Evolutionary conservation across 2,329 filamentous ascomycete genomes (phyloP), one percentile per base, ranked within the genome.

Genomic region (Parastagonospora avenae): DNA sequence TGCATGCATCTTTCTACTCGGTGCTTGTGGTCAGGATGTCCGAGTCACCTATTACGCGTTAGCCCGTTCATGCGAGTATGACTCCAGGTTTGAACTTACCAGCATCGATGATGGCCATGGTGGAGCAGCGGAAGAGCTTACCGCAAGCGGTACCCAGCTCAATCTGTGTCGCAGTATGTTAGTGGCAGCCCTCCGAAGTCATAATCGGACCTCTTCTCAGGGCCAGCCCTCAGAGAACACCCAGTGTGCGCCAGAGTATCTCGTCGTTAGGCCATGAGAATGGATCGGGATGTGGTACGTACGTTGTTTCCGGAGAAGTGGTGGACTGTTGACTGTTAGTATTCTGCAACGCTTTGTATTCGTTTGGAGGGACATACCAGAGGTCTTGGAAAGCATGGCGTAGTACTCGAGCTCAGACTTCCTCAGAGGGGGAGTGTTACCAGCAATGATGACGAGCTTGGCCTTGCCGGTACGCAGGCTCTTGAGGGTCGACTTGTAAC

Each of bases 261-360:
- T 71, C 67, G 68, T 73, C 70, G 67, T 69, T 68, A 74, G 68
- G 70, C 72, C 68, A 63, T 67, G 62, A 72, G 70, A 66, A 62
- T 48, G 63, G 62, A 59, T 60, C 57, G 46, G 46, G 57, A 33
- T 31, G 37, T 53, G 47, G 43, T 58, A 91, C 93, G 89, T 88
- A 97, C 93, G 87, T 97, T 97, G 88, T 95, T 96, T 74, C 94
- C 94, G 69, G 85, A 85, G 83, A 97, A 97, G 85, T 99, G 94
- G 85, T 97, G 93, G 74, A 97, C 93, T 44, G 15, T 32, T 31
- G n/a, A 14, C 30, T 6, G 16, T 40, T 33, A 37, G 33, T n/a
- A 10, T 29, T 29, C 31, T 15, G 31, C n/a, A 29, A 14, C 30
- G 12, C 8, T 10, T 16, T 35, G 12, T 9, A 27, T 11, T 16